Evolutionary conservation across 1,139 yeast genomes (phyloP).

Genomic region (Zygosaccharomyces sapae): DNA sequence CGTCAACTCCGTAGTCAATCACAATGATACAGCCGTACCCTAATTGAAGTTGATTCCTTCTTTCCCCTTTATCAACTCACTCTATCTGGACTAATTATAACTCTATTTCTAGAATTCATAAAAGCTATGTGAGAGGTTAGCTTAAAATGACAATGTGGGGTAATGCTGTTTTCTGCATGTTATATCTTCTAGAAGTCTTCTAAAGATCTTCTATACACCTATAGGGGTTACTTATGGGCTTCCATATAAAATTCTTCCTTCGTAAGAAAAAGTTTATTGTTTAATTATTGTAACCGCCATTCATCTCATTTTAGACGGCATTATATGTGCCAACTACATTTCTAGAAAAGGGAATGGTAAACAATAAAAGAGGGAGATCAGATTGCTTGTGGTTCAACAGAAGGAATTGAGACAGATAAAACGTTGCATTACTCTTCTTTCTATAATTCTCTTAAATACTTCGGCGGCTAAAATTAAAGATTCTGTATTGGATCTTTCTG

Average conservation of each 20-base stretch:
- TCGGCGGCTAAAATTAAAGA: constrained; percentile 6
- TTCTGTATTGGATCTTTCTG: neutral
- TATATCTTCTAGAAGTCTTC: neutral
- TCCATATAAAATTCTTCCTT: no score
- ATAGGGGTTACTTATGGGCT: no score
- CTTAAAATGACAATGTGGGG: neutral
- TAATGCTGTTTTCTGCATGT: neutral
- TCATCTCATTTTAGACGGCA: neutral
- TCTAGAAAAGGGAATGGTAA: constrained; percentile 3
- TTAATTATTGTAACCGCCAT: neutral
- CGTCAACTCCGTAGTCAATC: no score
- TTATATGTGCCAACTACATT: neutral
- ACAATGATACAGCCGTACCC: no score
- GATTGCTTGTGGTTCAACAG: constrained; percentile 5
- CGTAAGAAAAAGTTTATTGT: neutral
- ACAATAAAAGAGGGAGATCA: constrained; percentile 1
- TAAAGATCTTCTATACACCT: neutral
- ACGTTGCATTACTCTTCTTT: neutral
- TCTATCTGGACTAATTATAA: no score
- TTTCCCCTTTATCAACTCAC: no score
- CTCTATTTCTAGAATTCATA: neutral
- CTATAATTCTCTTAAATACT: neutral
- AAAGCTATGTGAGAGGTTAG: neutral
- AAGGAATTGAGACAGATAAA: constrained; percentile 1
- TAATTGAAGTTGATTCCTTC: no score